Conservation (phyloP, 1,284 basidiomycete species). For the Hemileia vastatrix region DNA sequence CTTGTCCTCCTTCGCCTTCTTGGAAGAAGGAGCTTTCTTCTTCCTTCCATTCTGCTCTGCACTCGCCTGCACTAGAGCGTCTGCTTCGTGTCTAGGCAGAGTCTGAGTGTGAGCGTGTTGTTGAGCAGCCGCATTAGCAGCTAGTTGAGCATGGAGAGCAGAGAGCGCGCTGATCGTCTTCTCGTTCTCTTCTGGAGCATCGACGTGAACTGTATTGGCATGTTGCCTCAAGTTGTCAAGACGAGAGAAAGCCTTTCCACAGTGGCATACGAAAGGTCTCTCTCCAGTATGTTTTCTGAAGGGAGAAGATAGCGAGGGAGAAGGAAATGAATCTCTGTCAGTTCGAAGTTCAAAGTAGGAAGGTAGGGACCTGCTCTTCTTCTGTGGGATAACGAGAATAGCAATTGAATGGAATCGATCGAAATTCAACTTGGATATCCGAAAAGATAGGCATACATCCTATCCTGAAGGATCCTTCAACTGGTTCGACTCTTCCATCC, state of each 20-base stretch:
- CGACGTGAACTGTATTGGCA: conserved; percentile 87
- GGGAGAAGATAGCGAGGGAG: conserved; percentile 13
- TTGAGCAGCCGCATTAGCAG: conserved; percentile 41
- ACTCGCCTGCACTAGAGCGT: not conserved
- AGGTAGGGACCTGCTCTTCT: not conserved
- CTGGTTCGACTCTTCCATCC: too few species aligned
- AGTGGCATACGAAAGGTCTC: conserved; percentile 83
- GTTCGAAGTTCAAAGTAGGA: conserved; percentile 4
- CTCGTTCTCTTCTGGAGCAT: conserved; percentile 74
- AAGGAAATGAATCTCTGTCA: conserved; percentile 7
- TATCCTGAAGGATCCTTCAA: too few species aligned
- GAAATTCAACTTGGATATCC: not conserved
- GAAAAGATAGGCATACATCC: too few species aligned
- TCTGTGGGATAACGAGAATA: conserved; percentile 3
- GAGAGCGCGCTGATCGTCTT: conserved; percentile 82
- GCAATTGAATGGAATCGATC: conserved; percentile 8
- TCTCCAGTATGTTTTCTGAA: conserved; percentile 91
- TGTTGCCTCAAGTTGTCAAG: conserved; percentile 95
- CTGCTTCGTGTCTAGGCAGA: not conserved
- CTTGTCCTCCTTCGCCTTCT: not conserved
- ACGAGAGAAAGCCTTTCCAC: conserved; percentile 85
- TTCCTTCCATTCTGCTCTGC: not conserved
- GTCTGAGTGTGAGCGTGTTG: not conserved
- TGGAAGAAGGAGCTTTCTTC: not conserved
- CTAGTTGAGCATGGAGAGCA: conserved; percentile 69